phyloP scores from a whole-genome alignment of 305 asterid species.

The Fraxinus xanthoxyloides region DNA sequence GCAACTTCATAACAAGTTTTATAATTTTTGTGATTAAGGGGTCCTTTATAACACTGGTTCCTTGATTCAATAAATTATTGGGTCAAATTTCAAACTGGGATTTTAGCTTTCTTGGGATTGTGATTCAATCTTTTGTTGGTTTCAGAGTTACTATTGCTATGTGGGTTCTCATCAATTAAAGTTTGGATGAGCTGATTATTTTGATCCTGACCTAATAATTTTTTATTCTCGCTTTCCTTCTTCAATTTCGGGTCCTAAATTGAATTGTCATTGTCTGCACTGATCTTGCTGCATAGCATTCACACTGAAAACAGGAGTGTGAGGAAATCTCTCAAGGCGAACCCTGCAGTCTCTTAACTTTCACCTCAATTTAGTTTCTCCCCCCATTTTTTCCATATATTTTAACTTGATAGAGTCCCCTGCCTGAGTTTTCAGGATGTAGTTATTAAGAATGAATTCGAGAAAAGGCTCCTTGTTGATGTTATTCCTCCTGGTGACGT shows the following conservation, averaged over 20 bases:
- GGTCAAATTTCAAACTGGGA: too few species aligned
- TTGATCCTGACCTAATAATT: constrained; percentile 5
- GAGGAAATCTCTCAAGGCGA: constrained; percentile 24
- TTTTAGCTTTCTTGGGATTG: background rate
- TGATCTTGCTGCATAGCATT: constrained; percentile 24
- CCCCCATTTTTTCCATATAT: constrained; percentile 13
- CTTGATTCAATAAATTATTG: background rate
- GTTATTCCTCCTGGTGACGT: constrained; percentile 86
- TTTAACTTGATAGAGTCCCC: background rate
- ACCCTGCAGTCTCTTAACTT: constrained; percentile 19
- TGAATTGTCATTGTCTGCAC: constrained; percentile 37
- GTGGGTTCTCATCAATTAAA: background rate
- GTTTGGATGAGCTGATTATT: background rate
- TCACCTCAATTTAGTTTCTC: constrained; percentile 11
- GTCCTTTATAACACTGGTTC: background rate
- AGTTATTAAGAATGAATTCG: constrained; percentile 80
- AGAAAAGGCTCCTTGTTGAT: constrained; percentile 79
- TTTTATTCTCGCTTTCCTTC: constrained; percentile 4
- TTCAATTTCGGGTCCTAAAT: constrained; percentile 39
- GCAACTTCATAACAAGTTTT: background rate
- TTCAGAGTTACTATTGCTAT: background rate
- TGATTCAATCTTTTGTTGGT: background rate
- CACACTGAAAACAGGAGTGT: background rate
- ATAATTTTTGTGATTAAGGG: background rate
- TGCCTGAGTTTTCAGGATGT: constrained; percentile 58